These are phyloP conservation scores for Scortechinia acanthostroma DNA, from an alignment of 2,329 filamentous ascomycete genomes.

Conservation along the genomic window DNA sequence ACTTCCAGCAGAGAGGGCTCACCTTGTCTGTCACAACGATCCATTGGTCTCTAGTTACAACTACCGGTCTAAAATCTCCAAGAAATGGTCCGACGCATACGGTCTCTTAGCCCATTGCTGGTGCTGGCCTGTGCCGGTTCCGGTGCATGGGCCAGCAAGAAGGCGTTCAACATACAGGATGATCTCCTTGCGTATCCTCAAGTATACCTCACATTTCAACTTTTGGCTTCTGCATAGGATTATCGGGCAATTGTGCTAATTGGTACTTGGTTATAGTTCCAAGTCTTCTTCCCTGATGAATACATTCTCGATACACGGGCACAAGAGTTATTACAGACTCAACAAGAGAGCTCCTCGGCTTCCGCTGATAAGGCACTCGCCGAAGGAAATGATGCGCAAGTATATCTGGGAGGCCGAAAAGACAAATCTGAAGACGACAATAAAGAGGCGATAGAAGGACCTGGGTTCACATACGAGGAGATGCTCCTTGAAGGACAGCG, in stretches of 20 bases:
- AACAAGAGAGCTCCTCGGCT: no score
- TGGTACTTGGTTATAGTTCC: slow-evolving; percentile 40
- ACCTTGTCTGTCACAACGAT: no score
- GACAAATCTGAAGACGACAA: background rate
- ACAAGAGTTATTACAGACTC: slow-evolving; percentile 27
- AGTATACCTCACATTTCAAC: no score
- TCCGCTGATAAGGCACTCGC: slow-evolving; percentile 9
- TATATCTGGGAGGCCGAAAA: background rate
- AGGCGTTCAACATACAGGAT: slow-evolving; percentile 60
- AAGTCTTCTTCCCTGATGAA: slow-evolving; percentile 53
- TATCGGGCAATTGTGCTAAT: no score
- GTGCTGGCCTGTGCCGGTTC: background rate
- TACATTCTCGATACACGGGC: slow-evolving; percentile 53
- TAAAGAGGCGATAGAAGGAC: slow-evolving; percentile 9
- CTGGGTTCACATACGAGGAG: slow-evolving; percentile 39
- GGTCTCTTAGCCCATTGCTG: background rate
- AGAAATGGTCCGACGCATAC: background rate
- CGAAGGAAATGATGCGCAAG: slow-evolving; percentile 7
- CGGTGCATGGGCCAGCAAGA: background rate
- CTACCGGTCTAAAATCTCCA: no score
- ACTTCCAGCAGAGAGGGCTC: no score
- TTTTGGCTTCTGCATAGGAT: no score
- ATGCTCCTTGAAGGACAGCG: slow-evolving; percentile 48
- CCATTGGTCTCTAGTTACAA: no score
- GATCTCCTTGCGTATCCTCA: slow-evolving; percentile 68